Base-by-base conservation (phyloP, 1,284 basidiomycete genomes). In the Pseudozyma flocculosa region DNA sequence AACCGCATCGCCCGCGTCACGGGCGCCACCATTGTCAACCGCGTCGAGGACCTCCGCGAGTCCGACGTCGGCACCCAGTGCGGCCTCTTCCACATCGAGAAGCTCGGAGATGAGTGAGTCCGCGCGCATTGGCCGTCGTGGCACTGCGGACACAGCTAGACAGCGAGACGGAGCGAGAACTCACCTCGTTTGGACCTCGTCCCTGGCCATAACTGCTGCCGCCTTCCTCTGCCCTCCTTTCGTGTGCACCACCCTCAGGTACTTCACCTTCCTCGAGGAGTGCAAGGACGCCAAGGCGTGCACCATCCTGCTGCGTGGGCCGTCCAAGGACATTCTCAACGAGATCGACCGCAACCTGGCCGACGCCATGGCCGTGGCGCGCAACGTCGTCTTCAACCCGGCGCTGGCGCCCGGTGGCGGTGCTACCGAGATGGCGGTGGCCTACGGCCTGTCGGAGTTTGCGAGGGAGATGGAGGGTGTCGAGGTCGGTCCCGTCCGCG, bases 281-380 rank as follows among this genome's bases (percentile, higher is more conserved):
- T 97, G 94, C 50, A 98, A 95, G 81, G 88, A 92, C 30, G 93
- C 97, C 78, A 93, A 82, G 81, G 93, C 92, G 18, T 84, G 89
- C 22, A 96, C 93, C 37, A 89, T 99, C 76, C 86, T 98, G 54
- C 82, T 99, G 59, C 86, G 95, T 54, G 95, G 95, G 50, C 95
- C 95, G 36, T 98, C 98, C 80, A 95, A 99, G 80, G 98, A 96
- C 80, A 91, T 98, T 88, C 82, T 98, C 65, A 95, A 99, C 80
- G 95, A 99, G 83, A 98, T 98, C 95, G 95, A 99, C 82, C 84
- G 95, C 32, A 87, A 92, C 0, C 80, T 99, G 68, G 95, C 98
- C 78, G 95, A 99, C 80, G 89, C 90, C 0, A 81, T 98, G 51
- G 93, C 88, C 38, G 86, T 97, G 70, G 90, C 98, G 82, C 98